Evolutionary conservation across 2,329 filamentous ascomycete genomes (phyloP).

Genomic region (Trichoderma afroharzianum): DNA sequence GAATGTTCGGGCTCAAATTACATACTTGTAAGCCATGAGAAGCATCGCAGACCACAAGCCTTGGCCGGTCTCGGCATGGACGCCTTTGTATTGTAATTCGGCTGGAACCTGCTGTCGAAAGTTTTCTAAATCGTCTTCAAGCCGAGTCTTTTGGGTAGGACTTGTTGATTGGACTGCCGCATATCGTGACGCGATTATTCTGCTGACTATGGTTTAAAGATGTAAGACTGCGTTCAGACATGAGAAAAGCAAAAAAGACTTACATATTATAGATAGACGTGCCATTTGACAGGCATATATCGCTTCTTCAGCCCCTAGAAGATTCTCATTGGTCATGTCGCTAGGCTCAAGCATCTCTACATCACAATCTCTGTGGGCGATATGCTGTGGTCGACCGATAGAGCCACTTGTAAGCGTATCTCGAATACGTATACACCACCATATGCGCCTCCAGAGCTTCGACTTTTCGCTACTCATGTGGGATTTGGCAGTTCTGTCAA

Average conservation of each 20-base stretch:
- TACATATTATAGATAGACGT: background rate
- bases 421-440: background rate
- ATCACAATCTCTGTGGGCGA: background rate
- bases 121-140: background rate
- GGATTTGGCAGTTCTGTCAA: background rate
- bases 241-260: background rate
- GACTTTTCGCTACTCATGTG: background rate
- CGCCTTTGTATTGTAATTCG: background rate
- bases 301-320: background rate
- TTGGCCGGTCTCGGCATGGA: background rate
- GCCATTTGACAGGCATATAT: background rate
- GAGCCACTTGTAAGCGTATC: background rate
- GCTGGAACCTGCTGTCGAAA: background rate
- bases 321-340: background rate
- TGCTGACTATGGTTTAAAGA: background rate
- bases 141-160: background rate
- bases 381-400: background rate
- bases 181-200: background rate
- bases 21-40: conserved; percentile 4
- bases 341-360: background rate
- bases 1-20: background rate
- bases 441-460: background rate
- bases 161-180: background rate
- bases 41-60: conserved; percentile 1
- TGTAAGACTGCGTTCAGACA: background rate